Base-by-base conservation (phyloP, 352 stramenopile genomes). In the Thalassiosira mediterranea region DNA sequence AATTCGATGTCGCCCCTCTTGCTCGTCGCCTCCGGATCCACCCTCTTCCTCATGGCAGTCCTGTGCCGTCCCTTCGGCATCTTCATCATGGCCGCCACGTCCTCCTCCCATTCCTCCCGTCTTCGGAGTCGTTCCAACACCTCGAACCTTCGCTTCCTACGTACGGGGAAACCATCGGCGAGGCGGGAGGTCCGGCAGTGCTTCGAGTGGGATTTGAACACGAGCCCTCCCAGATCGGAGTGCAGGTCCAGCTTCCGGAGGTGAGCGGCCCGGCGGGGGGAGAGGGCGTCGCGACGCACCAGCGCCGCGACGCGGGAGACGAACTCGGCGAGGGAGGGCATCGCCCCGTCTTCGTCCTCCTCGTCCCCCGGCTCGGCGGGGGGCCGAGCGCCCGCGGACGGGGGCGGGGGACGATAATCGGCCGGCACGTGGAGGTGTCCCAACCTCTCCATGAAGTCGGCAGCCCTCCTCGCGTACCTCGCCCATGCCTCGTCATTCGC, bases 271-370 rank as follows among this genome's bases (percentile, higher is more conserved):
- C 58, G 58, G 46, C 34, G 31, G 40, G 58, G 37, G 10, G 58
- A 53, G 4, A 67, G 58, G 58, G 58, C 58, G 42, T 56, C 37
- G 8, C 40, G 58, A 37, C 54, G 37, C 2, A 67, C 31, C 2
- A 67, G n/a, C 2, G 58, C 49, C 2, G 1, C 3, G 19, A 67
- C 58, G 8, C 49, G 38, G 58, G 3, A n/a, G 21, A 56, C 26
- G 21, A 67, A 67, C 15, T 56, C 37, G 31, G 21, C 5, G 2
- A 57, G 58, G 46, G 31, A 5, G 40, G 23, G 3, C 21, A 23
- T 19, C 15, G 44, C 34, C 7, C 34, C 34, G 34, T 13, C 13
- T 42, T 13, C 34, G 34, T 42, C 34, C 34, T 42, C 34, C 7
- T 42, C 34, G 7, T 42, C 13, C 13, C 34, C 34, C 7, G 7